phyloP scores from a whole-genome alignment of 2,329 filamentous ascomycete genomes.

The Sordariomycetes sp. region DNA sequence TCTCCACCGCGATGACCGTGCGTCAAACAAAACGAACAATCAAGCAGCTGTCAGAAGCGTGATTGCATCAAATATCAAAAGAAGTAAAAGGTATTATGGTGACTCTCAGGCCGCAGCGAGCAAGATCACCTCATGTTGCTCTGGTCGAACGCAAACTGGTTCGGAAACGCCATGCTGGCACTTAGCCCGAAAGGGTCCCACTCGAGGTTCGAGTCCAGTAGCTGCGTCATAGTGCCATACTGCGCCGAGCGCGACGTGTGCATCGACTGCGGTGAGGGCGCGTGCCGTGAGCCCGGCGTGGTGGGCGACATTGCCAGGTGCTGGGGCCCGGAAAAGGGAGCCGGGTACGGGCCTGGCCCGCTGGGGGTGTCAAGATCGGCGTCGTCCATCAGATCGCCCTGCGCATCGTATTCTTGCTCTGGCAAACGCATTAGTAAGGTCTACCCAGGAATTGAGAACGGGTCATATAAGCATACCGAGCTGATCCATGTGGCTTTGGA shows the following conservation, averaged over 20 bases:
- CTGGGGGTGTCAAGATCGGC: slow-evolving; percentile 57
- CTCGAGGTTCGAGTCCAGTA: slow-evolving; percentile 69
- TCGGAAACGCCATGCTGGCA: slow-evolving; percentile 91
- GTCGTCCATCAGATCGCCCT: slow-evolving; percentile 81
- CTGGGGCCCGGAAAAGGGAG: slow-evolving; percentile 36
- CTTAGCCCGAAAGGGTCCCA: slow-evolving; percentile 89
- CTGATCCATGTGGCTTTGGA: slow-evolving; percentile 91
- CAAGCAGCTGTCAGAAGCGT: neutral
- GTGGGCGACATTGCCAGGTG: slow-evolving; percentile 31
- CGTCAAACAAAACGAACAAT: no score
- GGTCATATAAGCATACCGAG: slow-evolving; percentile 61
- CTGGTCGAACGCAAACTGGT: slow-evolving; percentile 65
- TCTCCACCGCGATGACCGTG: no score
- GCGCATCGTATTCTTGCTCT: slow-evolving; percentile 97
- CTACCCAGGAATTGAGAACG: neutral
- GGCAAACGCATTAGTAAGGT: slow-evolving; percentile 40
- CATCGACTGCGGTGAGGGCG: slow-evolving; percentile 25
- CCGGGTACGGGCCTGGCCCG: slow-evolving; percentile 55
- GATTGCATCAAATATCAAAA: neutral
- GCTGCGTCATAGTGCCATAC: slow-evolving; percentile 55
- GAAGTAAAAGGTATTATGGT: neutral
- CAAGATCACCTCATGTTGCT: slow-evolving; percentile 35
- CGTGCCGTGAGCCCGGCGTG: slow-evolving; percentile 22
- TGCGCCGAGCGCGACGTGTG: slow-evolving; percentile 17
- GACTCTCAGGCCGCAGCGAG: neutral